These are phyloP conservation scores for Prunus dulcis DNA, from an alignment of 306 rosid species.

Conservation along the genomic window DNA sequence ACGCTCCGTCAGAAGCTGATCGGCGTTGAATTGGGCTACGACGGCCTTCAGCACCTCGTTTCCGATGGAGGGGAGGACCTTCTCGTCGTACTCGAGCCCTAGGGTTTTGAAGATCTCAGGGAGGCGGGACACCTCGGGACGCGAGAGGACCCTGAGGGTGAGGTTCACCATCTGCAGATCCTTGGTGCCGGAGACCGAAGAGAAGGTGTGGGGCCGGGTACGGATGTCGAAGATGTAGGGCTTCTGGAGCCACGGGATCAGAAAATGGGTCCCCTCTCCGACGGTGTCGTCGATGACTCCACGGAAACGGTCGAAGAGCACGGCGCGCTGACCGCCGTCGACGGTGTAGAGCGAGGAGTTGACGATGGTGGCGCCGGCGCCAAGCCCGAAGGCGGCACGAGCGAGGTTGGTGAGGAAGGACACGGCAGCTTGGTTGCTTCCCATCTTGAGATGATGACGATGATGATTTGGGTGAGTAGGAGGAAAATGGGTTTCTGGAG, in stretches of 20 bases:
- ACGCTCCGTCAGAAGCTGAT: slow-evolving; percentile 85
- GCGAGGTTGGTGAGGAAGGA: slow-evolving; percentile 59
- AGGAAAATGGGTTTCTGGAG: background rate
- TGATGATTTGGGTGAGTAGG: background rate
- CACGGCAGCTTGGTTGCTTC: slow-evolving; percentile 70
- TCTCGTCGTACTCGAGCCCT: slow-evolving; percentile 94
- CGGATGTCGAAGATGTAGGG: slow-evolving; percentile 91
- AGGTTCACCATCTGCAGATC: slow-evolving; percentile 95
- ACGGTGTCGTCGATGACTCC: slow-evolving; percentile 65
- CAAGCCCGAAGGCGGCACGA: slow-evolving; percentile 75
- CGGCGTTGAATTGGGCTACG: slow-evolving; percentile 91
- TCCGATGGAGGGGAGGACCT: slow-evolving; percentile 87
- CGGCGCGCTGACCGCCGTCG: slow-evolving; percentile 95
- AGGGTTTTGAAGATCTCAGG: slow-evolving; percentile 74
- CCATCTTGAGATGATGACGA: slow-evolving; percentile 39
- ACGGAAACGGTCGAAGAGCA: slow-evolving; percentile 86
- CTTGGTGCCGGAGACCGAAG: slow-evolving; percentile 83
- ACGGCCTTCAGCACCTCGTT: slow-evolving; percentile 88
- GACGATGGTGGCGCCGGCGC: slow-evolving; percentile 45
- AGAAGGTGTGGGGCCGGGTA: slow-evolving; percentile 82
- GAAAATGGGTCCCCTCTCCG: slow-evolving; percentile 81
- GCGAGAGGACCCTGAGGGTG: slow-evolving; percentile 77
- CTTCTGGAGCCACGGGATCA: slow-evolving; percentile 93
- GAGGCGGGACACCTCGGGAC: slow-evolving; percentile 66
- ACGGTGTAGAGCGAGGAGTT: slow-evolving; percentile 81